Base-by-base conservation (phyloP, 2,329 filamentous ascomycete genomes). In the Calonectria pteridis region DNA sequence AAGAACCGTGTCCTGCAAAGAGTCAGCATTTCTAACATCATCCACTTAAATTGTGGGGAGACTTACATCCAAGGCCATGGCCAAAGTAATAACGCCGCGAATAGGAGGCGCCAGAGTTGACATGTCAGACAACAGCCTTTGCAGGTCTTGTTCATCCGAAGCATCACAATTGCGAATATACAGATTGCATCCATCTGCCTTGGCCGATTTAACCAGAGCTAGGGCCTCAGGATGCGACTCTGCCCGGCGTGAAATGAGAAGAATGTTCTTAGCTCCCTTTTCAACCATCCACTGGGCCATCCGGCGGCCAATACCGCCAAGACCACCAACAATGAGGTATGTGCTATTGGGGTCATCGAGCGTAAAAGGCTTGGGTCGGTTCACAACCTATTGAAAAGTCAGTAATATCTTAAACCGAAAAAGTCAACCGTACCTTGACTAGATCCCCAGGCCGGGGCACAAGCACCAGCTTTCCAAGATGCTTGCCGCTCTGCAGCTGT, bases 221-320 rank as follows among this genome's bases (percentile, higher is more conserved):
- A 23, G 23, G 4, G 55, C 55, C 16, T 26, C 55, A 2, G 55
- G 33, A 16, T 62, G 55, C 16, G 55, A 62, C 28, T 62, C 55
- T 40, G 55, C 55, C 23, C 55, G 55, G 35, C 55, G 55, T 3
- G 55, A 62, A 23, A 40, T 40, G 23, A 62, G 55, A 4, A 62
- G 13, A 6, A 62, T 40, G 23, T 62, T 62, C 23, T 62, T 62
- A 3, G 55, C 55, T 28, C 55, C 55, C 3, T 62, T 62, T 10
- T 62, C n/a, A 20, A 62, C 23, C 55, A 62, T 62, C 55, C 55
- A 62, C n/a, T 62, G 33, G 7, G 55, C 55, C 55, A 62, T 62
- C 11, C 37, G 35, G n/a, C 55, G 55, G 18, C 55, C 55, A 40
- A 62, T 62, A 62, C 55, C 55, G 10, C 55, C 55, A 20, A 62